Conservation (phyloP, 129 eudicot genomes). For the Glebionis coronaria region DNA sequence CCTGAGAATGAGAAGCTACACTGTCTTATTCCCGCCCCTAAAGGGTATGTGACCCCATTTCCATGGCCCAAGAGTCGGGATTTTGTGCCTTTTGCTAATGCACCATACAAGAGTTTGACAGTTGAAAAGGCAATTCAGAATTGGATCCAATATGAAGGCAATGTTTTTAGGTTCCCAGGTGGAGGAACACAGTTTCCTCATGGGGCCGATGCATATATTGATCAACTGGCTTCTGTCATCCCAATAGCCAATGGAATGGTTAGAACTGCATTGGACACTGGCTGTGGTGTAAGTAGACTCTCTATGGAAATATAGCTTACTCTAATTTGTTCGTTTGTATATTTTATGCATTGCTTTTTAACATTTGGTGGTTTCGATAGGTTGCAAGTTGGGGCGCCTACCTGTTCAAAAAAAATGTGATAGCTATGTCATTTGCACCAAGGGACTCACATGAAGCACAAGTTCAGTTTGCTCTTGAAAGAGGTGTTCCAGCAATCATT, state of each 20-base stretch:
- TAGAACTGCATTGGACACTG: slow-evolving; percentile 69
- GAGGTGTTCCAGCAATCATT: slow-evolving; percentile 61
- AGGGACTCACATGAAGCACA: slow-evolving; percentile 60
- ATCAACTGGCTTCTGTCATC: slow-evolving; percentile 61
- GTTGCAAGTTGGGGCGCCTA: slow-evolving; percentile 64
- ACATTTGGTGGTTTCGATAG: slow-evolving; percentile 15
- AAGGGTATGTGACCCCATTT: slow-evolving; percentile 69
- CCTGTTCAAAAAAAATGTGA: slow-evolving; percentile 44
- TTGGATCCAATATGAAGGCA: slow-evolving; percentile 73
- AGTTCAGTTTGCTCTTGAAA: slow-evolving; percentile 52
- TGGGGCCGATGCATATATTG: slow-evolving; percentile 70
- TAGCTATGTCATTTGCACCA: slow-evolving; percentile 64
- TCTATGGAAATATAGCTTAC: neutral
- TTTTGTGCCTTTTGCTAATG: slow-evolving; percentile 66
- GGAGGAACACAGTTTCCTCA: slow-evolving; percentile 84
- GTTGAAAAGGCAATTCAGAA: slow-evolving; percentile 74
- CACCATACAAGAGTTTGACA: slow-evolving; percentile 67
- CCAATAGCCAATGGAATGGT: slow-evolving; percentile 60
- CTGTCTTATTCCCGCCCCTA: slow-evolving; percentile 67
- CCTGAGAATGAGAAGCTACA: slow-evolving; percentile 52
- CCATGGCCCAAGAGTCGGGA: slow-evolving; percentile 77
- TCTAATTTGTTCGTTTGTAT: neutral
- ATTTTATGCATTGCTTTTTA: neutral
- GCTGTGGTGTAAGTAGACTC: slow-evolving; percentile 57
- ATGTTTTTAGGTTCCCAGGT: slow-evolving; percentile 69